A percentile compares a stretch with the other conserved stretches of the same genome.
These are phyloP conservation scores for Aaosphaeria pasadenensis DNA, from an alignment of 2,329 filamentous ascomycete genomes.

Conservation along the genomic window DNA sequence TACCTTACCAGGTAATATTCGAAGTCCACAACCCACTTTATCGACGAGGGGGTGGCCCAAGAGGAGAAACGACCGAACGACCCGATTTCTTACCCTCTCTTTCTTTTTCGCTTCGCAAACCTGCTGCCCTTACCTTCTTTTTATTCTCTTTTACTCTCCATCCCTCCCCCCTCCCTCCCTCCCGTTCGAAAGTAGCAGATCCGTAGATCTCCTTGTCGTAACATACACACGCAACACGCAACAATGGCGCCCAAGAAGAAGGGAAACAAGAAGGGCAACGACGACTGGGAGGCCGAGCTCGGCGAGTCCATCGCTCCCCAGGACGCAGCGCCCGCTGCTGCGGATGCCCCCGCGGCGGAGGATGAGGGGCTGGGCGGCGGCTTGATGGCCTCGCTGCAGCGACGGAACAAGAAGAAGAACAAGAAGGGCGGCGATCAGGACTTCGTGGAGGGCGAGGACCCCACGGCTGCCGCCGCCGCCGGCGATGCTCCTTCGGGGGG, in stretches of 20 bases:
- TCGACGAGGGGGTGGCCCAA: too few species aligned
- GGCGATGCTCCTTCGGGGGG: conserved; percentile 42
- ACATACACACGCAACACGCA: background rate
- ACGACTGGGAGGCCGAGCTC: conserved; percentile 93
- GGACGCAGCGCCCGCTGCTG: conserved; percentile 47
- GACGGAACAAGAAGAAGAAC: conserved; percentile 75
- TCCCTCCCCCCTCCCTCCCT: background rate
- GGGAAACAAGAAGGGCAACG: conserved; percentile 79
- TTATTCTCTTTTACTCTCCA: background rate
- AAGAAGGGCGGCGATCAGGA: conserved; percentile 70
- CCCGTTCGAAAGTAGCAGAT: background rate
- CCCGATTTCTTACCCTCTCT: too few species aligned
- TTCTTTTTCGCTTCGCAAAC: too few species aligned
- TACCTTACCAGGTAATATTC: too few species aligned
- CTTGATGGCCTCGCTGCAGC: conserved; percentile 49
- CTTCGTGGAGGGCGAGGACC: conserved; percentile 66
- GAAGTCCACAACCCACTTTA: too few species aligned
- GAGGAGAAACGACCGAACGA: too few species aligned
- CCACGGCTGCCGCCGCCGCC: conserved; percentile 43
- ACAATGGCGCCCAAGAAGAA: conserved; percentile 95
- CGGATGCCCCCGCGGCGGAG: conserved; percentile 36
- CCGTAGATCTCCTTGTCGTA: too few species aligned
- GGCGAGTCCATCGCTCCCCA: conserved; percentile 71
- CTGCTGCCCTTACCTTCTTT: too few species aligned
- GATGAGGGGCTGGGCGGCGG: conserved; percentile 49